Percentiles rank a stretch among this genome's conserved stretches.
Conservation (phyloP, 495 filamentous ascomycete species). For the Cetradonia linearis region DNA sequence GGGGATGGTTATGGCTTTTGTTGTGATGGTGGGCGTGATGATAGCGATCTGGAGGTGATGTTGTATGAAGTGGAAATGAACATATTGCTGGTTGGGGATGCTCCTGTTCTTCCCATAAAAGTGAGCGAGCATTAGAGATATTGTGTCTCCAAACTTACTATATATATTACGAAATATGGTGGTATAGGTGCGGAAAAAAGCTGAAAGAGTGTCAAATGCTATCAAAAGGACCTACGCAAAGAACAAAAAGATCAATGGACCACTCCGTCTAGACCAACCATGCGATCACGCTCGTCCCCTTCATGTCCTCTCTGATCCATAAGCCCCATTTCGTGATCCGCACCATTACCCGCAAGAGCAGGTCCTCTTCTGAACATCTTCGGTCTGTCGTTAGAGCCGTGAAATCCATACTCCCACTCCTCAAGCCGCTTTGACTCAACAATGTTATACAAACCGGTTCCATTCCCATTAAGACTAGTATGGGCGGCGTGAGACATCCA, state of each 20-base stretch:
- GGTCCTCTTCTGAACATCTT: background rate
- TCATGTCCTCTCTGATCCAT: background rate
- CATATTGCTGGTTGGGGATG: no score
- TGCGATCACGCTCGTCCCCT: background rate
- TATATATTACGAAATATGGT: no score
- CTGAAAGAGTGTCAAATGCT: no score
- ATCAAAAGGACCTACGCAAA: background rate
- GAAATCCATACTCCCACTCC: constrained; percentile 4
- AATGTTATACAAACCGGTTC: background rate
- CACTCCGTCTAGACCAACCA: background rate
- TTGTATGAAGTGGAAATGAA: no score
- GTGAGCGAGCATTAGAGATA: no score
- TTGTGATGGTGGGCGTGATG: no score
- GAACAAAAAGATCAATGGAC: background rate
- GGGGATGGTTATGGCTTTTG: no score
- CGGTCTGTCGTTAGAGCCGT: background rate
- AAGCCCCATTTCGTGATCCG: background rate
- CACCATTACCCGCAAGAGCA: background rate
- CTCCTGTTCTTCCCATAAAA: no score
- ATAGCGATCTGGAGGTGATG: no score
- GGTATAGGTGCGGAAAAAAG: no score
- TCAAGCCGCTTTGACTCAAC: background rate
- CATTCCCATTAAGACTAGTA: background rate
- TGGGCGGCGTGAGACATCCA: constrained; percentile 1
- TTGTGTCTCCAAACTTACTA: no score